phyloP scores from a whole-genome alignment of 2,329 filamentous ascomycete genomes.

The Diaporthe caulivora region DNA sequence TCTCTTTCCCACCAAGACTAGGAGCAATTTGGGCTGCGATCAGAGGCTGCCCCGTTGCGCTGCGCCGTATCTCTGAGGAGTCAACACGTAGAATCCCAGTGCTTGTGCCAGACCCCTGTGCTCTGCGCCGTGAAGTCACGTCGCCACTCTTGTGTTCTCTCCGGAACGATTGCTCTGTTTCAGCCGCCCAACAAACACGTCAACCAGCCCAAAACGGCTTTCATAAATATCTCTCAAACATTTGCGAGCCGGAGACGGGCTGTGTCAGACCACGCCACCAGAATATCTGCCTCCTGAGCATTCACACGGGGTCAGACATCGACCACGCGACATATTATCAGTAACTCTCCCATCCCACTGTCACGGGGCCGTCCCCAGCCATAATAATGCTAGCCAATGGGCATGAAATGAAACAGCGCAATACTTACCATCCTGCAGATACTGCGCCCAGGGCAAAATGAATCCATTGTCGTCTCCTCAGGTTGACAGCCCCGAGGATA shows the following conservation, averaged over 20 bases:
- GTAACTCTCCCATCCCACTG: neutral
- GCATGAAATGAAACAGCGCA: neutral
- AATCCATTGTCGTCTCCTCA: conserved; percentile 44
- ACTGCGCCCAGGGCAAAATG: conserved; percentile 1
- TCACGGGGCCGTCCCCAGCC: neutral
- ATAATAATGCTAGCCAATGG: neutral
- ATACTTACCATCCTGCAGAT: neutral
- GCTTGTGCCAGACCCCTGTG: neutral
- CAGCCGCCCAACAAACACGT: neutral
- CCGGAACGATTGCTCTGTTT: neutral
- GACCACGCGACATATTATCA: conserved; percentile 15
- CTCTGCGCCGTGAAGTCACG: neutral
- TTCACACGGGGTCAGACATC: conserved; percentile 9
- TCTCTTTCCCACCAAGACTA: neutral
- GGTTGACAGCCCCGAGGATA: conserved; percentile 48
- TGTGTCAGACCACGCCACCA: conserved; percentile 10
- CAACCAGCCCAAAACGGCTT: neutral
- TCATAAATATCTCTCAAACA: neutral
- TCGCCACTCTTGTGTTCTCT: neutral
- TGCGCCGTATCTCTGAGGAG: neutral
- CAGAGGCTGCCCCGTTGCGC: neutral
- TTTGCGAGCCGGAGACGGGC: neutral
- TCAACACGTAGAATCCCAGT: neutral
- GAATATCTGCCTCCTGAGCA: neutral
- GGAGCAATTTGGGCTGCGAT: neutral